Evolutionary conservation across 345 rosid genomes (phyloP).

Genomic region (Rhizophora apiculata): DNA sequence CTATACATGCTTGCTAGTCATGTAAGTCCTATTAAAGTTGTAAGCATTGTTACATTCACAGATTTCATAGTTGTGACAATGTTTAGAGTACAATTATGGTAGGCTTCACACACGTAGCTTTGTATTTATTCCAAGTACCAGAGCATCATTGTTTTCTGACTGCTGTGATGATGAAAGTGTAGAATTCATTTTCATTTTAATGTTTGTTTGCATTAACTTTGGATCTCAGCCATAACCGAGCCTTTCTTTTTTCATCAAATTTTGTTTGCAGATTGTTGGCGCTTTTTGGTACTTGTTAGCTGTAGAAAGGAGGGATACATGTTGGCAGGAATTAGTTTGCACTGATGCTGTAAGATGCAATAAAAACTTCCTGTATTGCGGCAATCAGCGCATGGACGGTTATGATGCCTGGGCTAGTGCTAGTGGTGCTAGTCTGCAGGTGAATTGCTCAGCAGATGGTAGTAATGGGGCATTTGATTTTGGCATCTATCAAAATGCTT

Average conservation of each 20-base stretch:
- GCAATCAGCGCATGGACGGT: slow-evolving; percentile 48
- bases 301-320: slow-evolving; percentile 71
- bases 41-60: background rate
- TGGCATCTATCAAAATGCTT: slow-evolving; percentile 67
- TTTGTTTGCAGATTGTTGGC: slow-evolving; percentile 68
- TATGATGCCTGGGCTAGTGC: slow-evolving; percentile 45
- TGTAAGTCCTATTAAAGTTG: slow-evolving; percentile 48
- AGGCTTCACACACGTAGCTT: too few relatives aligned
- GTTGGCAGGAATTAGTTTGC: slow-evolving; percentile 67
- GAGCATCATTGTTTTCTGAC: slow-evolving; percentile 9
- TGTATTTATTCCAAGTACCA: background rate
- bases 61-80: too few relatives aligned
- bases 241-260: background rate
- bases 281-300: slow-evolving; percentile 94
- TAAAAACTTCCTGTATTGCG: slow-evolving; percentile 64
- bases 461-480: slow-evolving; percentile 58
- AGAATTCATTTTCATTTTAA: too few relatives aligned
- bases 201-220: too few relatives aligned
- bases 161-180: background rate
- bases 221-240: background rate
- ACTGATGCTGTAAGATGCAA: slow-evolving; percentile 25
- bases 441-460: slow-evolving; percentile 33
- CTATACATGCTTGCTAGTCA: slow-evolving; percentile 98
- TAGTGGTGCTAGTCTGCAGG: slow-evolving; percentile 31
- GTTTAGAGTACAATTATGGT: too few relatives aligned